These are phyloP conservation scores for Epicoccum nigrum DNA, from an alignment of 2,329 filamentous ascomycete species.

Conservation along the genomic window DNA sequence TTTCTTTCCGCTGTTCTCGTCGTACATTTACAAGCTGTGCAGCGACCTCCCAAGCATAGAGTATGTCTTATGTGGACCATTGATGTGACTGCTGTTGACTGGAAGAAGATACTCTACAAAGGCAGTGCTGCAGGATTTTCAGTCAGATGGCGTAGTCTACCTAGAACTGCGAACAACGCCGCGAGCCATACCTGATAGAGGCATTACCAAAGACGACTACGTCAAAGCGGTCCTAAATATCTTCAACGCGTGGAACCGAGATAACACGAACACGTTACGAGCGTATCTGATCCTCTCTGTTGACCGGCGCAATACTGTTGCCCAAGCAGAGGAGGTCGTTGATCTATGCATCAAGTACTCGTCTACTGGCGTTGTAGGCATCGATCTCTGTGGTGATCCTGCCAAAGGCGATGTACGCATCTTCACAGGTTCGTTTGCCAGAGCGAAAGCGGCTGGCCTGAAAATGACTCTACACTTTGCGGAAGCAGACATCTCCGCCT, in stretches of 20 bases:
- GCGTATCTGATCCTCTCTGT: constrained; percentile 75
- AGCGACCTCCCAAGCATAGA: constrained; percentile 65
- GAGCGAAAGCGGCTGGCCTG: constrained; percentile 62
- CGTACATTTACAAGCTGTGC: constrained; percentile 79
- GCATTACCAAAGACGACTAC: constrained; percentile 68
- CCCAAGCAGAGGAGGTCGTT: constrained; percentile 68
- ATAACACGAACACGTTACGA: constrained; percentile 54
- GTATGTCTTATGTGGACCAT: constrained; percentile 54
- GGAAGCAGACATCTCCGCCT: constrained; percentile 66
- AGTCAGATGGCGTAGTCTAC: constrained; percentile 74
- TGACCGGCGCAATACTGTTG: constrained; percentile 67
- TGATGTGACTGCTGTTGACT: constrained; percentile 14
- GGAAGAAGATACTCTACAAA: constrained; percentile 62
- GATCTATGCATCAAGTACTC: constrained; percentile 65
- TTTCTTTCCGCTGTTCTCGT: constrained; percentile 79
- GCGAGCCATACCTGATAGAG: constrained; percentile 61
- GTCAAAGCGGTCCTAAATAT: constrained; percentile 68
- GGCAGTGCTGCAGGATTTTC: constrained; percentile 65
- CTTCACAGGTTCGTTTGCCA: constrained; percentile 65
- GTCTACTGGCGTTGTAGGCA: constrained; percentile 66
- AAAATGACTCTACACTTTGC: constrained; percentile 79
- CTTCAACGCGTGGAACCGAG: constrained; percentile 61
- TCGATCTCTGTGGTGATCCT: constrained; percentile 83
- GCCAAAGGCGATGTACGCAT: constrained; percentile 64
- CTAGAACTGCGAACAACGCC: constrained; percentile 83